A percentile compares a stretch with the other conserved stretches of the same genome.
These are phyloP conservation scores for Fusarium scirpi DNA, from an alignment of 2,329 filamentous ascomycete species.

Conservation along the genomic window DNA sequence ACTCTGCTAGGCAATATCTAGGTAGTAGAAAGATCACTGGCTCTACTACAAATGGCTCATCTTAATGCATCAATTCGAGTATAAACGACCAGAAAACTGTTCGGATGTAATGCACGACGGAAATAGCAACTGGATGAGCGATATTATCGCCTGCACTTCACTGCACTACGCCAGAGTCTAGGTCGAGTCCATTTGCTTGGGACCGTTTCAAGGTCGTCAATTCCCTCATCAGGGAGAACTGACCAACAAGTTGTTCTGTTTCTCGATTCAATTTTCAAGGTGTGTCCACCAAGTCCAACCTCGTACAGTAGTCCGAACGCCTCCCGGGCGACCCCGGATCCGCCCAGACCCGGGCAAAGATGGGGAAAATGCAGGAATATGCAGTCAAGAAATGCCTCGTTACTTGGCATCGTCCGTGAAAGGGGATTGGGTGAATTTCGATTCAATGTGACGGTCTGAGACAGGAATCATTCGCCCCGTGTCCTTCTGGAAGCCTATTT, in stretches of 20 bases:
- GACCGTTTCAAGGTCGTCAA: conserved; percentile 38
- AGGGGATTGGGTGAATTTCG: conserved; percentile 26
- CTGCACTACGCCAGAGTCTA: conserved; percentile 14
- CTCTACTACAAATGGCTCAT: conserved; percentile 23
- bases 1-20: conserved; percentile 5
- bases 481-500: conserved; percentile 24
- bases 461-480: conserved; percentile 10
- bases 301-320: conserved; percentile 38
- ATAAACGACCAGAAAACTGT: conserved; percentile 1
- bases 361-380: conserved; percentile 41
- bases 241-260: conserved; percentile 28
- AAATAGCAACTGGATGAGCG: conserved; percentile 24
- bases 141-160: conserved; percentile 16
- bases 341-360: conserved; percentile 43
- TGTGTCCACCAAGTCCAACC: conserved; percentile 12
- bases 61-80: background rate
- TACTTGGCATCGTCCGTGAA: conserved; percentile 34
- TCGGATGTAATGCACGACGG: background rate
- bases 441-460: conserved; percentile 16
- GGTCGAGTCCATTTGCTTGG: conserved; percentile 36
- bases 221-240: conserved; percentile 38
- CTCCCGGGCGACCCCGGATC: conserved; percentile 49
- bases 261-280: conserved; percentile 18
- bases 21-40: background rate
- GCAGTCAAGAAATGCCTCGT: conserved; percentile 49